Base-by-base conservation (phyloP, 176 grass and related monocot species). In the Aegilops tauschii region DNA sequence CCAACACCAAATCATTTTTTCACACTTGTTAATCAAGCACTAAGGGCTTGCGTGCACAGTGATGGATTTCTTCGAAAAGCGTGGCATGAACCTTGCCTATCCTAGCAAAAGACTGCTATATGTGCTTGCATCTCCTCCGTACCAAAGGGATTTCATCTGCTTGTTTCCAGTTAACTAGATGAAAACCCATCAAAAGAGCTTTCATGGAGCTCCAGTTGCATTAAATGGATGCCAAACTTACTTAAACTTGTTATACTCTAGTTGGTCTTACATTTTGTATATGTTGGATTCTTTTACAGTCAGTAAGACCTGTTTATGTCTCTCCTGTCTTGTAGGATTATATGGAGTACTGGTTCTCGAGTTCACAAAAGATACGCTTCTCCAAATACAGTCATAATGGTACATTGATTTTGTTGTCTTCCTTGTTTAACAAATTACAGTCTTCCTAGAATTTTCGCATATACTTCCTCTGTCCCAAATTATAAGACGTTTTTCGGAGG, bases 291-390 rank as follows among this genome's bases (percentile, higher is more conserved):
- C 20, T 79, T 35, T 81, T 61, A 81, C 1, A 21, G 69, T 49
- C 40, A 62, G 47, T 21, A 61, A 39, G 5, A 68, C 27, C 7
- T 91, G 7, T 68, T 61, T 76, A 12, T 87, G 61, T 75, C 75
- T 84, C 21, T 39, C 37, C 54, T 83, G 23, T 77, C 62, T 88
- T 86, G 31, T 83, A 98, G 96, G 83, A 92, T 98, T 84, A 98
- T 91, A 84, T 98, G 96, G 96, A 98, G 96, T 85, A 94, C 86
- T 28, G 96, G 96, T 65, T 91, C 88, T 66, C 81, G 87, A 64
- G 86, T 98, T 91, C 92, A 94, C 75, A 98, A 94, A 84, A 94
- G 93, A 92, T 96, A 91, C 28, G 73, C 87, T 29, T 92, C 92
- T 65, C 87, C 88, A 69, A 96, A 93, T 88, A 86, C 92, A 89